Evolutionary conservation across 305 asterid species (phyloP).

Genomic region (Fraxinus platypoda): DNA sequence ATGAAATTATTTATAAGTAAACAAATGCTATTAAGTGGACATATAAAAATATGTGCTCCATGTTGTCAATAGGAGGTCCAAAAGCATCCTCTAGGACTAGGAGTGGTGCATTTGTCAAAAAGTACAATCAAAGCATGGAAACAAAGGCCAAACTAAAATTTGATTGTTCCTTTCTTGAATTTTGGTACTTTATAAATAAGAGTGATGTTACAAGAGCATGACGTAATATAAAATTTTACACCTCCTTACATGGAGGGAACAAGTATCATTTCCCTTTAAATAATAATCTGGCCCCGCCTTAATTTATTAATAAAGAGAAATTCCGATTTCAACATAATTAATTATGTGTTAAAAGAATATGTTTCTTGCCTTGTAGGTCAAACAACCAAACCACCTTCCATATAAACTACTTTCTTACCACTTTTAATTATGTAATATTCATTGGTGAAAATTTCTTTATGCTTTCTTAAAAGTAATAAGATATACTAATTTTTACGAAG

Average conservation of each 20-base stretch:
- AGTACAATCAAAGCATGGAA: constrained; percentile 11
- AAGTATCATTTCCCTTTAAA: neutral
- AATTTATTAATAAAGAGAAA: constrained; percentile 5
- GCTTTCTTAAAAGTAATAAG: neutral
- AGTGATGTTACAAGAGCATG: no score
- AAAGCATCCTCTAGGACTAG: neutral
- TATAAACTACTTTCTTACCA: neutral
- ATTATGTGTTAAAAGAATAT: neutral
- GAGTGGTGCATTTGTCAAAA: constrained; percentile 17
- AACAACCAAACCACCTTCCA: constrained; percentile 14
- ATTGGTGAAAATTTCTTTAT: neutral
- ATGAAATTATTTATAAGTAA: neutral
- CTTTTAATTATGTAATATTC: neutral
- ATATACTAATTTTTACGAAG: neutral
- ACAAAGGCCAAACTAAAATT: constrained; percentile 18
- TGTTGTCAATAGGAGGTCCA: neutral
- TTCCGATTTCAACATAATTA: constrained; percentile 16
- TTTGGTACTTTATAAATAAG: constrained; percentile 17
- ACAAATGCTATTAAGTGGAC: neutral
- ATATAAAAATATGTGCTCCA: neutral
- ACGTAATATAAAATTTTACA: neutral
- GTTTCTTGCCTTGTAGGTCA: constrained; percentile 30
- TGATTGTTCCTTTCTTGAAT: constrained; percentile 17
- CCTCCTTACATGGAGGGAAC: no score
- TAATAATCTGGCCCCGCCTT: constrained; percentile 28